Percentiles rank a stretch among this genome's conserved stretches.
Conservation (phyloP, 257 asterid genomes). For the Eustoma russellianum region DNA sequence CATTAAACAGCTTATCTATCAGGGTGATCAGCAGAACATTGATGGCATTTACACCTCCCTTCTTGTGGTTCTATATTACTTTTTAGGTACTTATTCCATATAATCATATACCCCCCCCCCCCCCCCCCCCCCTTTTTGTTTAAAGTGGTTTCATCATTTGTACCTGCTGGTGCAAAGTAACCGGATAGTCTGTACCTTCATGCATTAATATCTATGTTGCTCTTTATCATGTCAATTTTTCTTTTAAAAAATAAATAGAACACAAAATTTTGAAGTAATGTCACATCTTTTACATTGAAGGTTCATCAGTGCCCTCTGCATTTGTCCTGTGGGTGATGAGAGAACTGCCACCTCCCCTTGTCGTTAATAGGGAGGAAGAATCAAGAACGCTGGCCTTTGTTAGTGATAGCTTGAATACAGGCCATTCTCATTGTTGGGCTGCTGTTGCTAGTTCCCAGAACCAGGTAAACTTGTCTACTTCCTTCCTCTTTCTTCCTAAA, state of each 20-base stretch:
- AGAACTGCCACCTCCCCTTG: constrained; percentile 65
- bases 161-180: too few relatives aligned
- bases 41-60: constrained; percentile 43
- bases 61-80: constrained; percentile 57
- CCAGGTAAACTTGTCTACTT: constrained; percentile 39
- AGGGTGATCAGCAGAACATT: constrained; percentile 44
- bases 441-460: constrained; percentile 52
- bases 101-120: too few relatives aligned
- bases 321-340: constrained; percentile 81
- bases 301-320: constrained; percentile 85
- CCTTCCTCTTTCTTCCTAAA: too few relatives aligned
- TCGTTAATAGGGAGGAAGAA: constrained; percentile 38
- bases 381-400: constrained; percentile 59
- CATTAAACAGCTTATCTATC: constrained; percentile 63
- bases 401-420: constrained; percentile 33
- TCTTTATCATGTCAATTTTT: background rate
- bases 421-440: constrained; percentile 56
- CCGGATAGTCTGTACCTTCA: background rate
- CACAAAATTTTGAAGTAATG: background rate
- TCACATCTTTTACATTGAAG: constrained; percentile 20
- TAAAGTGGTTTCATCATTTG: too few relatives aligned
- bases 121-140: background rate
- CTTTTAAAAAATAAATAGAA: background rate
- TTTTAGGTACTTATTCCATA: constrained; percentile 51
- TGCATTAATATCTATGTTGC: background rate